Percentiles rank a stretch among this genome's conserved stretches.
Evolutionary conservation across 2,329 filamentous ascomycete species (phyloP).

Genomic region (Cytospora mali): DNA sequence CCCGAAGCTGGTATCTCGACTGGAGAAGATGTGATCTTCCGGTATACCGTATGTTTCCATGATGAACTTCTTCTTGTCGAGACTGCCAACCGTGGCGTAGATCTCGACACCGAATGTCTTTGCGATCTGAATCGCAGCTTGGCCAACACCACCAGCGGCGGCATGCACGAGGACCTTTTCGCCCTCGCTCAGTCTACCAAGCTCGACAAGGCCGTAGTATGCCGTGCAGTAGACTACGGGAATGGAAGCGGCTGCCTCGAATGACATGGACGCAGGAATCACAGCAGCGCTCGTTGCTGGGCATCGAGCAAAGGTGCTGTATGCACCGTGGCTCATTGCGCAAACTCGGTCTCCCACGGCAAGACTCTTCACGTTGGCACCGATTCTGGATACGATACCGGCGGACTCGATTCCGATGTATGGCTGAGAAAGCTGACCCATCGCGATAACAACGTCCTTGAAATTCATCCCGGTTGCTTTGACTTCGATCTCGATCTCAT

Average conservation of each 20-base stretch:
- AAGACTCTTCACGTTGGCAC: conserved; percentile 21
- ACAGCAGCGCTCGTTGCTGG: conserved; percentile 8
- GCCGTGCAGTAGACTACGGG: conserved; percentile 35
- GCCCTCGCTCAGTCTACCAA: conserved; percentile 29
- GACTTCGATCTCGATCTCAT: conserved; percentile 35
- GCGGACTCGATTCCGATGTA: conserved; percentile 35
- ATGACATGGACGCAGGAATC: conserved; percentile 24
- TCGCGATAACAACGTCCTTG: conserved; percentile 41
- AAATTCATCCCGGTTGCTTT: conserved; percentile 30
- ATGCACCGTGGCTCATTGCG: conserved; percentile 6
- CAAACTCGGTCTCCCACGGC: conserved; percentile 29
- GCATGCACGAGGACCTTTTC: conserved; percentile 35
- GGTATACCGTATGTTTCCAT: conserved; percentile 19
- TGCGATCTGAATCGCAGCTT: conserved; percentile 18
- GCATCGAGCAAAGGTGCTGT: conserved; percentile 8
- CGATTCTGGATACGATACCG: conserved; percentile 31
- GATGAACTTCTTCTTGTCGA: conserved; percentile 36
- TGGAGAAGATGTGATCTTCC: conserved; percentile 31
- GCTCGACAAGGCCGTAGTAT: conserved; percentile 33
- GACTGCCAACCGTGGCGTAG: conserved; percentile 36
- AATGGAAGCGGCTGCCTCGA: conserved; percentile 27
- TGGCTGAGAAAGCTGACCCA: conserved; percentile 32
- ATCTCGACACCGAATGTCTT: conserved; percentile 31
- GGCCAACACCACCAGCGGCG: conserved; percentile 27
- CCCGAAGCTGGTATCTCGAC: background rate